These are phyloP conservation scores for Colletotrichum sansevieriae DNA, from an alignment of 2,329 filamentous ascomycete species.

Conservation along the genomic window DNA sequence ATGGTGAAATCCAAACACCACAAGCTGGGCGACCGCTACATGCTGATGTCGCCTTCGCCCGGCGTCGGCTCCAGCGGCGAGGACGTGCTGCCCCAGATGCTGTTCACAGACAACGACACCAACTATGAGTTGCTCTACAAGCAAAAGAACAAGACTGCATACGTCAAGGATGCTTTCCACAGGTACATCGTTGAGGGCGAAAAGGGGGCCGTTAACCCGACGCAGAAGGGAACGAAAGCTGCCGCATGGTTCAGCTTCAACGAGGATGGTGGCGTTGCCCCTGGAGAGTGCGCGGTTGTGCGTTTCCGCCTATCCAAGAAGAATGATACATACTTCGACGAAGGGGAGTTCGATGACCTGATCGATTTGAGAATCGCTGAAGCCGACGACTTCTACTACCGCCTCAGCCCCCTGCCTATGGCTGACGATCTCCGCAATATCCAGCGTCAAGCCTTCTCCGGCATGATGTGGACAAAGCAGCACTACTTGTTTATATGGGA, in stretches of 20 bases:
- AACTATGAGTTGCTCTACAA: conserved; percentile 84
- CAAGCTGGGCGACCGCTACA: conserved; percentile 84
- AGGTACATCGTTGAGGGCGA: conserved; percentile 86
- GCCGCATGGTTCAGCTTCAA: conserved; percentile 95
- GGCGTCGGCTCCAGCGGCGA: conserved; percentile 82
- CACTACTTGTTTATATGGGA: conserved; percentile 98
- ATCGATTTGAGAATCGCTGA: conserved; percentile 89
- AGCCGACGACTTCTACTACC: conserved; percentile 95
- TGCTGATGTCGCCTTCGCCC: conserved; percentile 90
- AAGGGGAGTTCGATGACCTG: conserved; percentile 91
- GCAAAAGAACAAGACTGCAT: conserved; percentile 82
- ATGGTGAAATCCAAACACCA: conserved; percentile 83
- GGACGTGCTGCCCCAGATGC: conserved; percentile 85
- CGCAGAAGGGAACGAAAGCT: conserved; percentile 84
- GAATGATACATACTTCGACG: conserved; percentile 84
- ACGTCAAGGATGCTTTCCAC: conserved; percentile 97
- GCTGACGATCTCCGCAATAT: conserved; percentile 94
- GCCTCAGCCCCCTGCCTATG: conserved; percentile 93
- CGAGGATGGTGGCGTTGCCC: conserved; percentile 86
- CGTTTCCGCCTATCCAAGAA: conserved; percentile 88
- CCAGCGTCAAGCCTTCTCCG: conserved; percentile 92
- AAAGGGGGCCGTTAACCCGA: conserved; percentile 85
- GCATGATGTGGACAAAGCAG: conserved; percentile 99
- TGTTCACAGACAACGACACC: conserved; percentile 97
- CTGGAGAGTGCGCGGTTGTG: conserved; percentile 94